Base-by-base conservation (phyloP, 2,329 filamentous ascomycete genomes). In the Xylariaceae sp. region DNA sequence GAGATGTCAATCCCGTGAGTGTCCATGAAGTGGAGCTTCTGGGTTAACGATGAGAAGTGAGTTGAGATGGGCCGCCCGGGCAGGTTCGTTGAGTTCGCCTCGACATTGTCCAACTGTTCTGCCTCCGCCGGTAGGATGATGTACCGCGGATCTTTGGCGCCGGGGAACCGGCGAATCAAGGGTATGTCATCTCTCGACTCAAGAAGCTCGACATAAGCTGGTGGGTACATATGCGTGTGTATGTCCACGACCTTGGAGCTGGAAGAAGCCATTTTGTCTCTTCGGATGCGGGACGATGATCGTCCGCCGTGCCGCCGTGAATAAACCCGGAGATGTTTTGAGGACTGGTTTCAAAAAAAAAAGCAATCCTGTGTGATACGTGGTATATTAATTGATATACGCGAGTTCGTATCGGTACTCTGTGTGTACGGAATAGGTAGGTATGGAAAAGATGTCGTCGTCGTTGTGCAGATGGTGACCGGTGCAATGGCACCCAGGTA, bases 21-120 rank as follows among this genome's bases (percentile, higher is more conserved):
- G 72, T 91, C 82, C 92, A 97, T 97, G 76, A 97, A 96, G 53
- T 84, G 80, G 11, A 96, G 80, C 71, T 96, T 97, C 67, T 90
- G 81, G 13, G 79, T 76, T 59, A 96, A 86, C 50, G 90, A 89
- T 63, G 87, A 90, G 78, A 93, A 97, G 68, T 92, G 89, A 0
- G 85, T 79, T 18, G 91, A 93, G 49, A 97, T 84, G 2, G 92
- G 92, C 2, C 92, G 86, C 44, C 92, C 92, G 2, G 89, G 87
- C 7, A 84, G 82, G 50, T 80, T 83, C 17, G 79, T 72, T 23
- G 80, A 74, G 17, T 58, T 44, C n/a, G 63, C 53, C 13, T 78
- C 75, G 2, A 85, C 77, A 54, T 76, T 75, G n/a, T 80, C 73
- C 17, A 81, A 71, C 2, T 76, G 74, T 51, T 77, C 74, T 52